Evolutionary conservation across 2,329 filamentous ascomycete genomes (phyloP), one percentile per base, ranked within the genome.

Genomic region (Hypoxylon sp.): DNA sequence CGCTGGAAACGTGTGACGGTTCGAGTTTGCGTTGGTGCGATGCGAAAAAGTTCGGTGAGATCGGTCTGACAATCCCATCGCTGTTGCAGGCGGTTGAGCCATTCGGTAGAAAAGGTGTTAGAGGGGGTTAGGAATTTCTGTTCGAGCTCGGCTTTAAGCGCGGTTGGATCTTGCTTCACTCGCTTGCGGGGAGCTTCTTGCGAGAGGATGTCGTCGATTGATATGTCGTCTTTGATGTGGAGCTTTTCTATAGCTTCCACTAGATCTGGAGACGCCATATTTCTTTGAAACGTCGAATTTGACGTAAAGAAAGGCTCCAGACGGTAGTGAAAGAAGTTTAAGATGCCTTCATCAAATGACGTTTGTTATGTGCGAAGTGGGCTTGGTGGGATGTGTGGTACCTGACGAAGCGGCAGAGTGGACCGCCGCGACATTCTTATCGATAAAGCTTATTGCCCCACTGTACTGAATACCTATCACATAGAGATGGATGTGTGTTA

Each of bases 1-100:
- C 96, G 88, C 48, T 90, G 92, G 79, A 99, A 99, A 31, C 96
- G 90, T 29, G 94, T 97, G 73, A 98, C 91, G n/a, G 94, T 98
- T 64, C 96, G 90, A 14, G 94, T 95, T 81, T 98, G 96, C 0
- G 95, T 97, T 3, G 94, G 93, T 1, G 94, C 94, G 60, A 98
- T 87, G 70, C 91, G 89, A 80, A 97, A 97, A 17, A 98, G 87
- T 63, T 94, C 90, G n/a, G 90, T 88, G 78, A 94, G 92, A 75
- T 97, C 91, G 39, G 90, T 87, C 3, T 93, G 88, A 63, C 90
- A 86, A 70, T 97, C 93, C 96, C 95, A 99, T 76, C 87, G 84
- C 85, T 95, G 93, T 81, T 99, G 96, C 47, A 98, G 82, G 61
- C 88, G 88, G 79, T 97, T 94, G 65, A 99, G 87, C 94, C 96